Percentiles rank a stretch among this genome's conserved stretches.
Evolutionary conservation across 2,329 filamentous ascomycete genomes (phyloP).

Genomic region (Aspergillus felis): DNA sequence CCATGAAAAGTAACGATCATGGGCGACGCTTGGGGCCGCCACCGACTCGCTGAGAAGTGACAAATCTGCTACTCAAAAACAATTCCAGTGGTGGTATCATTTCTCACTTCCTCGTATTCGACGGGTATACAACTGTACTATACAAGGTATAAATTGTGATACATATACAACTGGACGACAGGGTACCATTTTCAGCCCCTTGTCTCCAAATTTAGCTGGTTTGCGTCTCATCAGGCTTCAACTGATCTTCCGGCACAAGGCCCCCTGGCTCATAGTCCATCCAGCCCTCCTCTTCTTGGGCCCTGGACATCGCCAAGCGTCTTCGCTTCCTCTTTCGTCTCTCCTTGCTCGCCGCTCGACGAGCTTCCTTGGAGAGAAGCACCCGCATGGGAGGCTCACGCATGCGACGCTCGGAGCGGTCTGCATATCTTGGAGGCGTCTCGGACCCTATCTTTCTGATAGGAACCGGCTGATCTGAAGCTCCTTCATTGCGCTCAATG

Average conservation of each 20-base stretch:
- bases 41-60: background rate
- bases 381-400: too few species aligned
- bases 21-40: background rate
- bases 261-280: conserved; percentile 17
- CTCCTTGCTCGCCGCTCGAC: conserved; percentile 15
- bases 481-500: background rate
- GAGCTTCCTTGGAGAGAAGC: conserved; percentile 7
- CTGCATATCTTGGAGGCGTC: conserved; percentile 1
- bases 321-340: conserved; percentile 20
- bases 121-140: background rate
- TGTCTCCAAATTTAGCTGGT: background rate
- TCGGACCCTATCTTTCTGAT: background rate
- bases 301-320: conserved; percentile 13
- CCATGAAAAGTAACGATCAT: background rate
- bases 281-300: conserved; percentile 20
- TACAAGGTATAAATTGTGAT: background rate
- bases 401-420: conserved; percentile 3
- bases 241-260: conserved; percentile 13
- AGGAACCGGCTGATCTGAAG: background rate
- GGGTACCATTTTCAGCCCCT: background rate
- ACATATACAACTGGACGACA: background rate
- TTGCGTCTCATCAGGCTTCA: background rate
- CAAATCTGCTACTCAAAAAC: background rate
- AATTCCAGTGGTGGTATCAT: background rate
- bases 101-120: background rate